Percentiles rank a stretch among this genome's conserved stretches.
Evolutionary conservation across 2,329 filamentous ascomycete species (phyloP).

Genomic region (Phialophora expanda): DNA sequence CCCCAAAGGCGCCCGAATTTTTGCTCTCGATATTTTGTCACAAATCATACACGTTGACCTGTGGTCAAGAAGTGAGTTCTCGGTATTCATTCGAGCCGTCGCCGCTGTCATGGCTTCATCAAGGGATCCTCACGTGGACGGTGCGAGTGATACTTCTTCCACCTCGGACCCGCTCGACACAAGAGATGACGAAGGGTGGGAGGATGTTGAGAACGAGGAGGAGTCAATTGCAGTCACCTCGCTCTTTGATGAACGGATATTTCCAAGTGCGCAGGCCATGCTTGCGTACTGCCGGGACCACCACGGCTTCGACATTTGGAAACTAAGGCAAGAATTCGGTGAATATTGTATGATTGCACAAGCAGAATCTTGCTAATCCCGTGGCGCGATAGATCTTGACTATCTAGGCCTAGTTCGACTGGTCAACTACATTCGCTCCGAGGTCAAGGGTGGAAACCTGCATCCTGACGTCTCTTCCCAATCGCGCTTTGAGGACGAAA

Average conservation of each 20-base stretch:
- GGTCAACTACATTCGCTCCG: constrained; percentile 68
- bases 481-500: constrained; percentile 73
- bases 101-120: constrained; percentile 10
- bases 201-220: constrained; percentile 65
- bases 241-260: constrained; percentile 70
- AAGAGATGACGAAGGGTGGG: constrained; percentile 59
- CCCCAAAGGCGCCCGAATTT: neutral
- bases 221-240: constrained; percentile 69
- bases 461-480: constrained; percentile 64
- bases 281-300: constrained; percentile 70
- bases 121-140: constrained; percentile 11
- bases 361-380: constrained; percentile 27
- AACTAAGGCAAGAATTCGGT: constrained; percentile 59
- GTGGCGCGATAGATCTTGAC: constrained; percentile 58
- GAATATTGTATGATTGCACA: constrained; percentile 39
- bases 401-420: constrained; percentile 76
- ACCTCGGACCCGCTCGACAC: constrained; percentile 49
- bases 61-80: neutral
- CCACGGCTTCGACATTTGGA: constrained; percentile 70
- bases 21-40: neutral
- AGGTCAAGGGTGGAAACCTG: constrained; percentile 53
- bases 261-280: constrained; percentile 69
- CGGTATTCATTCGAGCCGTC: neutral
- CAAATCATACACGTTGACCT: neutral
- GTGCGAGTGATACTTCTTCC: constrained; percentile 29